Percentiles rank a stretch among this genome's conserved stretches.
These are phyloP conservation scores for Polytrichum commune DNA, from an alignment of 225 moss, liverwort and hornwort species.

Conservation along the genomic window DNA sequence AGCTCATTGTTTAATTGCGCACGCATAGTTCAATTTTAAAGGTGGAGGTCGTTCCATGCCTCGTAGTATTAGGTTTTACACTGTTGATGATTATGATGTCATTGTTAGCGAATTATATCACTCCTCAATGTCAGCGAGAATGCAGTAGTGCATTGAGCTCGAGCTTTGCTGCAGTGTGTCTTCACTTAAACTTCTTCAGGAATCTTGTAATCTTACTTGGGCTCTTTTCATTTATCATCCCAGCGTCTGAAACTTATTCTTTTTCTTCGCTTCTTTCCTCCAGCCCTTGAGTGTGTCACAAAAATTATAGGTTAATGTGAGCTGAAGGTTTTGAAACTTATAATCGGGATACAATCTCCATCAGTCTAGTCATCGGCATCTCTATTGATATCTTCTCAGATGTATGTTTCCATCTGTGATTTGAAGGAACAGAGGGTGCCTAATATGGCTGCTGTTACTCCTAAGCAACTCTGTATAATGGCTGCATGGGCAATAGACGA, in stretches of 20 bases:
- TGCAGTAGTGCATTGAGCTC: background rate
- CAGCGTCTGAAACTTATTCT: slow-evolving; percentile 35
- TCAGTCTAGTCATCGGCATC: background rate
- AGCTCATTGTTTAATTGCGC: slow-evolving; percentile 4
- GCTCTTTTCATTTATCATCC: slow-evolving; percentile 2
- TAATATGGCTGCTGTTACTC: too few species aligned
- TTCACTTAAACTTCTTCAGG: background rate
- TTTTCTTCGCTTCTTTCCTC: slow-evolving; percentile 37
- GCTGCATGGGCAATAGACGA: too few species aligned
- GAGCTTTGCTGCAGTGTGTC: background rate
- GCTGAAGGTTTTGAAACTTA: background rate
- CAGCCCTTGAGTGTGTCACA: slow-evolving; percentile 31
- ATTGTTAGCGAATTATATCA: background rate
- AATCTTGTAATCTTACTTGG: background rate
- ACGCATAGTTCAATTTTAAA: background rate
- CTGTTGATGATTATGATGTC: background rate
- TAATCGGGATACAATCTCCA: background rate
- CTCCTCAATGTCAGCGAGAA: background rate
- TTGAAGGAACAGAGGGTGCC: background rate
- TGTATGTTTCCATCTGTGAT: background rate
- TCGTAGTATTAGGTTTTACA: slow-evolving; percentile 20
- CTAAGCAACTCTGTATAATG: too few species aligned
- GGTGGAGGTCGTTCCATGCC: background rate
- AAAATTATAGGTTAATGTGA: background rate
- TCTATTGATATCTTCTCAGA: background rate